Evolutionary conservation across 768 basidiomycete species (phyloP), one percentile per base, ranked within the genome.

Genomic region (Calocybe indica): DNA sequence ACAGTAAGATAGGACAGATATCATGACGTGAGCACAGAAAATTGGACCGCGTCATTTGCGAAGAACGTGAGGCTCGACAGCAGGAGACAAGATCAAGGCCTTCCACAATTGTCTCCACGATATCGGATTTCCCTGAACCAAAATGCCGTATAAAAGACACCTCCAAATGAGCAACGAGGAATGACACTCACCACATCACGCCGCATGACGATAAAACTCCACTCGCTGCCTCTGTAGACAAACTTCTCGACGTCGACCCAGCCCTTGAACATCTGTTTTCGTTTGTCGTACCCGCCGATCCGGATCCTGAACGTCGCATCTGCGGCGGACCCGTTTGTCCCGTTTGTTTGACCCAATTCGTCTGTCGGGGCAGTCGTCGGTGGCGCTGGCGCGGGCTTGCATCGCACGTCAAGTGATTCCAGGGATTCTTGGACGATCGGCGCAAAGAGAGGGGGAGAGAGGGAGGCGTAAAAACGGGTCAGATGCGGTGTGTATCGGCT

Each of bases 101-200:
- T 82, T 87, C 84, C 87, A 91, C 34, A 90, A 68, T 59, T 78
- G 74, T 36, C 87, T 70, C 88, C 88, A 90, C 37, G 81, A 84
- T 43, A 88, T 76, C 15, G 87, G 88, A 58, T 80, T 85, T 0
- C 88, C 88, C 83, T 88, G 45, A 1, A 49, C 45, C 48, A 55
- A 11, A 7, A 34, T 40, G 30, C 37, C 15, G 45, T 47, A 33
- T 12, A 48, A 40, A 43, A 22, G 22, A 13, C 35, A n/a, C 14
- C 43, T 35, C 47, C 7, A 30, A 13, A 43, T 11, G 13, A 22
- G 12, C 38, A n/a, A 32, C n/a, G 15, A 34, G 7, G 29, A 11
- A 43, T 43, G 31, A 49, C 32, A 71, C 76, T 41, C 52, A 85
- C 86, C 63, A 76, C 72, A 52, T 88, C 85, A 45, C 85, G 70